Evolutionary conservation across 345 rosid species (phyloP).

Genomic region (Firmiana major): DNA sequence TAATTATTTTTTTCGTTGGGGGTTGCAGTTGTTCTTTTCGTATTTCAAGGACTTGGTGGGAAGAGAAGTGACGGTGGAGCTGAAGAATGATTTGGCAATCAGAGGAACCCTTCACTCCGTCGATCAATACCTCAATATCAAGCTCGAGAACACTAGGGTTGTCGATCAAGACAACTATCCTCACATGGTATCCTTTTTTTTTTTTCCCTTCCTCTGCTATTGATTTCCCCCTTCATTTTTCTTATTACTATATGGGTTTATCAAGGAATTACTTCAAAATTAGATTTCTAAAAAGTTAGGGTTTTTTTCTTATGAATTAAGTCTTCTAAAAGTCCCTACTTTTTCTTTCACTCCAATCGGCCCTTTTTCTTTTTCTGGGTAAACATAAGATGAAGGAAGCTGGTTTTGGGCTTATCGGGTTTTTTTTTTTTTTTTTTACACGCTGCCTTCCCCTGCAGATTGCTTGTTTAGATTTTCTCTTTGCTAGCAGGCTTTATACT

Average conservation of each 20-base stretch:
- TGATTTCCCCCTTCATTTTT: neutral
- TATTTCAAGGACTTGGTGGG: slow-evolving; percentile 99
- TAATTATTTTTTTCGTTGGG: neutral
- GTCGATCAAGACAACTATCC: slow-evolving; percentile 99
- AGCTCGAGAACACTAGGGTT: slow-evolving; percentile 98
- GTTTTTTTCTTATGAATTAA: neutral
- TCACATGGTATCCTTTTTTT: slow-evolving; percentile 66
- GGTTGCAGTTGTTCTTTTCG: slow-evolving; percentile 90
- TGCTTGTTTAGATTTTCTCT: neutral
- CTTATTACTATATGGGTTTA: neutral
- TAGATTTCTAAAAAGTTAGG: neutral
- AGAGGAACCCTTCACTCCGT: slow-evolving; percentile 99
- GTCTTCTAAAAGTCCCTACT: neutral
- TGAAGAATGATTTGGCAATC: slow-evolving; percentile 96
- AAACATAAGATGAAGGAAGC: neutral
- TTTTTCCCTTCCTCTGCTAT: neutral
- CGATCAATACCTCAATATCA: slow-evolving; percentile 98
- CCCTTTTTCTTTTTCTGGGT: neutral
- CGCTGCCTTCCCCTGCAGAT: neutral
- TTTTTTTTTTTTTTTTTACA: neutral
- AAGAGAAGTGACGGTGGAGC: slow-evolving; percentile 97
- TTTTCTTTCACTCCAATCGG: neutral
- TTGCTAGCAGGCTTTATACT: neutral
- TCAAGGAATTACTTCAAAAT: neutral
- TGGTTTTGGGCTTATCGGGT: neutral